These are phyloP conservation scores for Hymenoscyphus fraxineus DNA, from an alignment of 2,329 filamentous ascomycete genomes.

Conservation along the genomic window DNA sequence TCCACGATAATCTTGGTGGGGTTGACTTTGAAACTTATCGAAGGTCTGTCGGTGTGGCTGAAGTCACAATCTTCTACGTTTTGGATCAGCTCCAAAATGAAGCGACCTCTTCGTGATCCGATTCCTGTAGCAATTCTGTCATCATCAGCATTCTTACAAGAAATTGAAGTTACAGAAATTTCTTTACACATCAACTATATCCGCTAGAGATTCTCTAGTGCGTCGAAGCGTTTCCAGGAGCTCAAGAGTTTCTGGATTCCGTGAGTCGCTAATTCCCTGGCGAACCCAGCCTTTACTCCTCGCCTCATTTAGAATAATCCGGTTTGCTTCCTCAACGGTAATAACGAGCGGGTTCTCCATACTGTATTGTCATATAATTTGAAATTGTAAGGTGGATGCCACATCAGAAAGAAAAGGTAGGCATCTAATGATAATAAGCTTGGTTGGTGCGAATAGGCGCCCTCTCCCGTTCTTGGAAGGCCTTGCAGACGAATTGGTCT, in stretches of 20 bases:
- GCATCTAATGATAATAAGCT: no score
- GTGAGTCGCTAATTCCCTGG: not conserved
- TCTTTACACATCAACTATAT: constrained; percentile 9
- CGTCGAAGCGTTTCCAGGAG: not conserved
- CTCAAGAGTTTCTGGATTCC: not conserved
- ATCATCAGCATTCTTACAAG: not conserved
- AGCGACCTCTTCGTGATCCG: constrained; percentile 34
- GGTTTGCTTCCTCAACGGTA: constrained; percentile 1
- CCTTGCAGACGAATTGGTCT: not conserved
- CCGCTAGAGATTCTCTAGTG: constrained; percentile 6
- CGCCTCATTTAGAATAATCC: not conserved
- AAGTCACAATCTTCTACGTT: constrained; percentile 51
- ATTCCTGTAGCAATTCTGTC: constrained; percentile 9
- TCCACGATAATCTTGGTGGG: constrained; percentile 40
- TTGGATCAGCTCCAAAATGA: constrained; percentile 51
- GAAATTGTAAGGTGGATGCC: not conserved
- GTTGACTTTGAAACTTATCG: constrained; percentile 16
- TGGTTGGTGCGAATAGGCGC: no score
- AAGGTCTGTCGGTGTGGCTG: constrained; percentile 12
- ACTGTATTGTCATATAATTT: not conserved
- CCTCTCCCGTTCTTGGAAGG: not conserved
- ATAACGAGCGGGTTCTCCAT: constrained; percentile 4
- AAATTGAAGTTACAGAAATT: not conserved
- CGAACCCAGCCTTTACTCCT: constrained; percentile 8
- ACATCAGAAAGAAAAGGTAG: no score